phyloP scores from a whole-genome alignment of 768 basidiomycete species.

The Dendrothele bispora region DNA sequence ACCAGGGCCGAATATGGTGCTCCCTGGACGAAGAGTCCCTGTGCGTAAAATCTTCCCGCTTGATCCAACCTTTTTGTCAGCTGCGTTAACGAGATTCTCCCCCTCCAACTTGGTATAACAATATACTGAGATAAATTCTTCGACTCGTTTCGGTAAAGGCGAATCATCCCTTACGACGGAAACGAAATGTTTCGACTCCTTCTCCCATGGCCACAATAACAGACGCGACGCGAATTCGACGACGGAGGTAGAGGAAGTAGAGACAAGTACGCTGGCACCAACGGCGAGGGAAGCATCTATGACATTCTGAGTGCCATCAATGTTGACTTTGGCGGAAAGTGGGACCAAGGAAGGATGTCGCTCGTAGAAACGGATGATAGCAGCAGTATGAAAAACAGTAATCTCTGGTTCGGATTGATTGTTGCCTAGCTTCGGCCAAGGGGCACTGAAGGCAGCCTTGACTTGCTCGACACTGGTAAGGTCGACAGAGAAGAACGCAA shows the following conservation, averaged over 20 bases:
- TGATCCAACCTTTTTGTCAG: background rate
- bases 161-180: background rate
- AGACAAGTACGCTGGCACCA: slow-evolving; percentile 32
- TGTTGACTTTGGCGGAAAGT: slow-evolving; percentile 36
- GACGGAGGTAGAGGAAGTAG: slow-evolving; percentile 30
- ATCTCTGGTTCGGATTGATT: slow-evolving; percentile 20
- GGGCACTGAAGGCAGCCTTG: too few relatives aligned
- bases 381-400: slow-evolving; percentile 43
- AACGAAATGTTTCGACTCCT: background rate
- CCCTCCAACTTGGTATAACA: background rate
- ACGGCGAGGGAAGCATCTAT: slow-evolving; percentile 29
- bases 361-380: slow-evolving; percentile 42
- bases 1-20: slow-evolving; percentile 40
- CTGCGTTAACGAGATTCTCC: slow-evolving; percentile 15
- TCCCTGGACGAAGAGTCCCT: slow-evolving; percentile 41
- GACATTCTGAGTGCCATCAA: slow-evolving; percentile 37
- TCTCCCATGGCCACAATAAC: background rate
- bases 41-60: slow-evolving; percentile 25
- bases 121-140: background rate
- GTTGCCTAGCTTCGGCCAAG: too few relatives aligned
- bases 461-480: too few relatives aligned
- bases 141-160: background rate
- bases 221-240: background rate
- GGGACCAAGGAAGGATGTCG: slow-evolving; percentile 27
- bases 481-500: too few relatives aligned